phyloP scores from a whole-genome alignment of 1,139 yeast species.

The Hyphopichia buzzinii region DNA sequence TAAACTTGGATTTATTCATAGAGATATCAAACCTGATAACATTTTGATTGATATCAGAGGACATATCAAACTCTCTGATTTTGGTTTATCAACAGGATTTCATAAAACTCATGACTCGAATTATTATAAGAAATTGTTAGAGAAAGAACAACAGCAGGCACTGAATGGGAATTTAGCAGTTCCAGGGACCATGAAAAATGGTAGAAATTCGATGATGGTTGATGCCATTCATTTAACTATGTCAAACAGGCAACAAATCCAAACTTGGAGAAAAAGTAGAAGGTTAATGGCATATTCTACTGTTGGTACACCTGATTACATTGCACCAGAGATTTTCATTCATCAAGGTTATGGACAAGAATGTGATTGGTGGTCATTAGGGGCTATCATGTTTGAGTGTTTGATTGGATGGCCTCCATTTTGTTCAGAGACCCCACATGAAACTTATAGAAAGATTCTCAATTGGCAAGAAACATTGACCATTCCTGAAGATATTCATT shows the following conservation, averaged over 20 bases:
- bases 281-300: conserved; percentile 97
- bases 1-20: conserved; percentile 74
- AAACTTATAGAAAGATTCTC: conserved; percentile 89
- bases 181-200: conserved; percentile 12
- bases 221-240: conserved; percentile 95
- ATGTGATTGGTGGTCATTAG: conserved; percentile 99
- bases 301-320: conserved; percentile 98
- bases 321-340: conserved; percentile 95
- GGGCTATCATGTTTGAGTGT: conserved; percentile 99
- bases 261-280: conserved; percentile 97
- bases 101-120: conserved; percentile 83
- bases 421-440: conserved; percentile 98
- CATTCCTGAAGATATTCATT: conserved; percentile 94
- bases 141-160: conserved; percentile 48
- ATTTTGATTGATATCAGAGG: conserved; percentile 78
- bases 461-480: conserved; percentile 93
- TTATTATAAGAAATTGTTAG: conserved; percentile 69
- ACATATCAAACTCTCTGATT: conserved; percentile 74
- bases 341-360: conserved; percentile 99
- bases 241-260: conserved; percentile 95
- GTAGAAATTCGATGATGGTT: conserved; percentile 81
- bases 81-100: conserved; percentile 83
- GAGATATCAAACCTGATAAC: conserved; percentile 80
- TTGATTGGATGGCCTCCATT: conserved; percentile 99
- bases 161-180: conserved; percentile 13